These are phyloP conservation scores for Barbarea vulgaris DNA, from an alignment of 345 rosid genomes.

Conservation along the genomic window DNA sequence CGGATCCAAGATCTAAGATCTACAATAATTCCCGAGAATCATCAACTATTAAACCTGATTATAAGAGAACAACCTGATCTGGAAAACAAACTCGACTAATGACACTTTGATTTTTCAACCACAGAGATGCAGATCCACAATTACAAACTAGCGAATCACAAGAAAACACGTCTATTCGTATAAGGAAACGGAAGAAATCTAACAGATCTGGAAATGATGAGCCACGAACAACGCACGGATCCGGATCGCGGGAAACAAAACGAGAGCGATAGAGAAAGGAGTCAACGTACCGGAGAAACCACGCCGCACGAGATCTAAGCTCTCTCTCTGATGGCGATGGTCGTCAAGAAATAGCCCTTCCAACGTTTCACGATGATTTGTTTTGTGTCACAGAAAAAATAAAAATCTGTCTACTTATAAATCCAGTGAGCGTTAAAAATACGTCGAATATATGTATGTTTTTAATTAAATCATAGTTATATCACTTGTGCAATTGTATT, in stretches of 20 bases:
- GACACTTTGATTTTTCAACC: neutral
- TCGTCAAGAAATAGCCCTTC: slow-evolving; percentile 25
- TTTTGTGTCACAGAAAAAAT: neutral
- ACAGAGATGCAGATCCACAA: slow-evolving; percentile 27
- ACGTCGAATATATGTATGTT: slow-evolving; percentile 38
- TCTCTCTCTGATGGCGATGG: slow-evolving; percentile 24
- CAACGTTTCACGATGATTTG: slow-evolving; percentile 22
- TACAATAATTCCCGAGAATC: slow-evolving; percentile 1
- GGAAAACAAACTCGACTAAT: neutral
- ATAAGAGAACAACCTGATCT: slow-evolving; percentile 9
- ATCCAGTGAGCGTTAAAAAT: slow-evolving; percentile 39
- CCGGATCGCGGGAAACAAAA: neutral
- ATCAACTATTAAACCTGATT: neutral
- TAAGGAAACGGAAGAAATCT: neutral
- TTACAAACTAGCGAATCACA: slow-evolving; percentile 21
- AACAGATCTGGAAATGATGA: slow-evolving; percentile 31
- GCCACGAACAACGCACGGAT: neutral
- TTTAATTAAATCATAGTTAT: neutral
- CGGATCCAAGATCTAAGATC: slow-evolving; percentile 10
- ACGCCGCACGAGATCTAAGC: slow-evolving; percentile 35
- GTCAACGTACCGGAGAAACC: slow-evolving; percentile 23
- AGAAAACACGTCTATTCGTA: neutral
- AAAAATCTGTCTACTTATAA: neutral
- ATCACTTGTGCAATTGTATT: neutral
- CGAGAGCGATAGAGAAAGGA: slow-evolving; percentile 9